Conservation (phyloP, 352 stramenopile genomes). For the Pythium oligandrum region DNA sequence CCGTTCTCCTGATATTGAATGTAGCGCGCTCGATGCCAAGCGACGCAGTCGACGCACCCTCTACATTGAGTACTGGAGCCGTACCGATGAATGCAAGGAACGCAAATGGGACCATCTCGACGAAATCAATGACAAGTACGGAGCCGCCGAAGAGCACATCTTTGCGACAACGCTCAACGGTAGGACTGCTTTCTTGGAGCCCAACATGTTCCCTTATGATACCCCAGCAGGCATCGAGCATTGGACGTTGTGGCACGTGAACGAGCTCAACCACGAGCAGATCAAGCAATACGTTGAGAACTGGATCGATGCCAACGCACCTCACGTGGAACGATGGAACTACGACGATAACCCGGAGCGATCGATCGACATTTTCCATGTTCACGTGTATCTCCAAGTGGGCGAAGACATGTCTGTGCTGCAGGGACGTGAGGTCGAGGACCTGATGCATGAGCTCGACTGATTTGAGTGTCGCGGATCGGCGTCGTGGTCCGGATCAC, state of each 20-base stretch:
- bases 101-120: conserved; percentile 87
- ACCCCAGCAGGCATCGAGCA: conserved; percentile 85
- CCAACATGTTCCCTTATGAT: conserved; percentile 89
- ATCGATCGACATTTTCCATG: conserved; percentile 88
- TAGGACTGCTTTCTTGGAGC: conserved; percentile 79
- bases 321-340: conserved; percentile 74
- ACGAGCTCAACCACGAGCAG: conserved; percentile 70
- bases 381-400: conserved; percentile 88
- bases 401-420: conserved; percentile 44
- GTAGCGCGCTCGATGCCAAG: conserved; percentile 26
- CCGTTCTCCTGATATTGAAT: conserved; percentile 45
- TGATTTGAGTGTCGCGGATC: conserved; percentile 17
- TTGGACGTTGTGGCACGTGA: conserved; percentile 83
- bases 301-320: conserved; percentile 84
- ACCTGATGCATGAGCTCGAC: conserved; percentile 68
- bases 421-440: conserved; percentile 54
- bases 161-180: conserved; percentile 74
- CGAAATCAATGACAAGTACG: conserved; percentile 74
- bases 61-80: conserved; percentile 88
- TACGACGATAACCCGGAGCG: conserved; percentile 88
- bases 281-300: conserved; percentile 88
- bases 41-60: conserved; percentile 60
- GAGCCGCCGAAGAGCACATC: conserved; percentile 75
- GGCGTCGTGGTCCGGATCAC: too few relatives aligned
- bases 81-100: conserved; percentile 84